Evolutionary conservation across 1,284 basidiomycete species (phyloP).

Genomic region (Leccinum pallidistipes): DNA sequence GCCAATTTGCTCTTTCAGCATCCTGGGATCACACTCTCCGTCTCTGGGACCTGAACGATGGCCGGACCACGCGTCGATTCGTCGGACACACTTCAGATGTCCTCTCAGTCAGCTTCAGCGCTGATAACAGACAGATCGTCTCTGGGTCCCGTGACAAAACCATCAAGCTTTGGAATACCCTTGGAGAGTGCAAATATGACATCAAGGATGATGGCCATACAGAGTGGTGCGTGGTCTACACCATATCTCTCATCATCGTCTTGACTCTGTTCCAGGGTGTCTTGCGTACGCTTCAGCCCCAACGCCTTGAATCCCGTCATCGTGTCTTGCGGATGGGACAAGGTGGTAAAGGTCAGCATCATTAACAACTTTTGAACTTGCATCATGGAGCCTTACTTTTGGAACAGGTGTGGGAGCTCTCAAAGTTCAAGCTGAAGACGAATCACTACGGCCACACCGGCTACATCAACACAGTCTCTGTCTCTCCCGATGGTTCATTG

Average conservation of each 20-base stretch:
- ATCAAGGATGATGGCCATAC: slow-evolving; percentile 98
- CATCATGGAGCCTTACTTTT: slow-evolving; percentile 16
- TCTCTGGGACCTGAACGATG: slow-evolving; percentile 98
- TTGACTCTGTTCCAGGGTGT: slow-evolving; percentile 67
- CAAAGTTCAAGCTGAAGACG: slow-evolving; percentile 99
- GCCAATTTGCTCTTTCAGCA: slow-evolving; percentile 98
- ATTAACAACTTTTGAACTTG: slow-evolving; percentile 59
- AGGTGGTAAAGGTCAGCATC: slow-evolving; percentile 97
- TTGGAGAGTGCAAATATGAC: slow-evolving; percentile 99
- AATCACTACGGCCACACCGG: slow-evolving; percentile 99
- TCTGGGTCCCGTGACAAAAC: slow-evolving; percentile 96
- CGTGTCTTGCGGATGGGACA: slow-evolving; percentile 99
- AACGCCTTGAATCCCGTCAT: slow-evolving; percentile 98
- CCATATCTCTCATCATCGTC: background rate
- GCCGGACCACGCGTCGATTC: slow-evolving; percentile 92
- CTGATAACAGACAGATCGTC: slow-evolving; percentile 98
- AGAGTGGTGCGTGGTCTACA: slow-evolving; percentile 72
- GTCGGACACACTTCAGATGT: slow-evolving; percentile 99
- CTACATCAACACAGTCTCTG: slow-evolving; percentile 98
- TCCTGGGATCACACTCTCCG: slow-evolving; percentile 99
- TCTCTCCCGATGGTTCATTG: slow-evolving; percentile 98
- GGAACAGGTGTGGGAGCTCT: slow-evolving; percentile 96
- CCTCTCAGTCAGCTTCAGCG: slow-evolving; percentile 95
- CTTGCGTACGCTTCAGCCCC: slow-evolving; percentile 99
- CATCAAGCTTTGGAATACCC: slow-evolving; percentile 99